Conservation (phyloP, 2,329 filamentous ascomycete genomes). For the Ceratocystis smalleyi region DNA sequence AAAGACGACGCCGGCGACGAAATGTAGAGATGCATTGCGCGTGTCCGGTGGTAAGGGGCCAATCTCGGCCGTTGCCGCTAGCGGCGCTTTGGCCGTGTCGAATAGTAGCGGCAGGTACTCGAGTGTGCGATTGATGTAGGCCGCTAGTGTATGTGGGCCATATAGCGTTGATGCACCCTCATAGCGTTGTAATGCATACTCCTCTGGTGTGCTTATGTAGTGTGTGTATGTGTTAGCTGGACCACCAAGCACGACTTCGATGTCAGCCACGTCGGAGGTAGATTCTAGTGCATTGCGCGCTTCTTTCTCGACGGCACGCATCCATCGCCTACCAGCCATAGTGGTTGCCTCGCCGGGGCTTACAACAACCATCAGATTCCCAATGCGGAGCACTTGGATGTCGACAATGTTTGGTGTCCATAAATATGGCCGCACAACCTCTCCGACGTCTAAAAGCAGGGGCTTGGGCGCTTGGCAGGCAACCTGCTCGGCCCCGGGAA, state of each 20-base stretch:
- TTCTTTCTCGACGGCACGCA: constrained; percentile 41
- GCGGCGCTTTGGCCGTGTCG: constrained; percentile 20
- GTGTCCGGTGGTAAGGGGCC: constrained; percentile 65
- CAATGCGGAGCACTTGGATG: constrained; percentile 69
- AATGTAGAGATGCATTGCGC: constrained; percentile 55
- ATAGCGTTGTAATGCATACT: constrained; percentile 61
- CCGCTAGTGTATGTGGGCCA: constrained; percentile 65
- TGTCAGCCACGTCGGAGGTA: constrained; percentile 46
- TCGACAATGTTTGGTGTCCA: constrained; percentile 91
- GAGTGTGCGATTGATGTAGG: constrained; percentile 77
- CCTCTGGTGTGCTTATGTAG: constrained; percentile 59
- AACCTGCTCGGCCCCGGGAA: constrained; percentile 52
- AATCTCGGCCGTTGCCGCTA: constrained; percentile 22
- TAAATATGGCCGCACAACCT: constrained; percentile 59
- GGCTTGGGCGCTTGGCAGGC: constrained; percentile 70
- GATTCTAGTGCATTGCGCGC: constrained; percentile 19
- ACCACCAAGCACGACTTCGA: constrained; percentile 20
- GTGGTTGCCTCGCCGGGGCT: constrained; percentile 80
- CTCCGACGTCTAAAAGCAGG: constrained; percentile 75
- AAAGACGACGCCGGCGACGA: constrained; percentile 64
- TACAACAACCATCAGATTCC: constrained; percentile 70
- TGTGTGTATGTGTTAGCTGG: constrained; percentile 59
- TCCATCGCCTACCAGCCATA: constrained; percentile 84
- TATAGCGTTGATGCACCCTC: constrained; percentile 90
- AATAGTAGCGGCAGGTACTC: constrained; percentile 33